Evolutionary conservation across 2,329 filamentous ascomycete genomes (phyloP), one percentile per base, ranked within the genome.

Genomic region (Pseudonectria buxi): DNA sequence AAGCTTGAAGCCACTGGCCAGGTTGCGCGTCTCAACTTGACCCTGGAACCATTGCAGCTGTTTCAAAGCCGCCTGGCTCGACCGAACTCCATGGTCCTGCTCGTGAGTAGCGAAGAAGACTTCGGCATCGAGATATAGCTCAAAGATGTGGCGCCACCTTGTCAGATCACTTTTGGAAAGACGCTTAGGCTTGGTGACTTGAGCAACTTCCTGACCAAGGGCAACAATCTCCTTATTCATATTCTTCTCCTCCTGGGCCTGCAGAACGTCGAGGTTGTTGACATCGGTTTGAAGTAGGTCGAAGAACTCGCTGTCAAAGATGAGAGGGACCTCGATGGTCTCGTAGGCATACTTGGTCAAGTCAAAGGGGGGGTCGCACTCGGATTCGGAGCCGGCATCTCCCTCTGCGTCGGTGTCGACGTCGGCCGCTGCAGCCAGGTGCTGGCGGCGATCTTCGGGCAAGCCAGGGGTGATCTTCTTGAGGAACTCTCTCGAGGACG

Each of bases 81-180:
- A 73, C 33, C 86, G 72, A 3, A 75, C 69, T 11, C 84, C 83
- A 37, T 82, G 78, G 45, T 86, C 80, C 24, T 64, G 62, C 56
- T 94, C 86, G 22, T 77, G 75, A 0, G 81, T 83, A 2, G 84
- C 86, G 57, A 92, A 92, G 63, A 94, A 94, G 22, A 94, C 71
- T 36, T 82, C 76, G 7, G 82, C 81, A 37, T 92, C 81, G 10
- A 89, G 63, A 52, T 94, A 94, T 0, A 90, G 63, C 40, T 87
- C 80, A 50, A 94, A 90, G 44, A 94, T 80, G 45, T 82, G 73
- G 32, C 87, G 76, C 87, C 87, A 94, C 26, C 72, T 73, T 35
- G 79, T 76, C 15, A 94, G 63, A 53, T 92, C 83, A 29, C 71
- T 79, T 42, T 73, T 76, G 30, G 74, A 71, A 14, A 76, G 73